Conservation (phyloP, 306 rosid species). For the Cucurbita ficifolia region DNA sequence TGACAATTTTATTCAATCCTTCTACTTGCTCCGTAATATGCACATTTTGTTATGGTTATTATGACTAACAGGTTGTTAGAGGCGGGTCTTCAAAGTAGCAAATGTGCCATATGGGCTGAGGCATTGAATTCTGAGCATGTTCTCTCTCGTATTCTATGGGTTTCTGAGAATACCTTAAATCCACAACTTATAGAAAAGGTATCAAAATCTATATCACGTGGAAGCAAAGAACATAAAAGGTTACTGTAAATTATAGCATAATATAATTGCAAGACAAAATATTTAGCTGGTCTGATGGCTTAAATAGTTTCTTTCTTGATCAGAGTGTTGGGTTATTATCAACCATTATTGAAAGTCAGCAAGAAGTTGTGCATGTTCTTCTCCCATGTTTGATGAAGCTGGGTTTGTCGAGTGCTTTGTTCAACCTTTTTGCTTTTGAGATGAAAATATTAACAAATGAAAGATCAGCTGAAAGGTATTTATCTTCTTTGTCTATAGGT, state of each 20-base stretch:
- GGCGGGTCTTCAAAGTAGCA: constrained; percentile 51
- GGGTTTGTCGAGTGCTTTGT: constrained; percentile 58
- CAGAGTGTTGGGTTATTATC: constrained; percentile 65
- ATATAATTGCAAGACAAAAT: not conserved
- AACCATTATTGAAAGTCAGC: constrained; percentile 56
- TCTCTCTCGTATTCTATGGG: constrained; percentile 58
- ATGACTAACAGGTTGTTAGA: constrained; percentile 41
- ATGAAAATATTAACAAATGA: constrained; percentile 36
- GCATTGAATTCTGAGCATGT: constrained; percentile 51
- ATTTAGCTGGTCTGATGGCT: constrained; percentile 2
- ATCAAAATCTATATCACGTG: constrained; percentile 1
- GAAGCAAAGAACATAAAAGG: not conserved
- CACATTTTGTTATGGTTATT: not conserved
- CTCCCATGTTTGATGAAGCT: constrained; percentile 57
- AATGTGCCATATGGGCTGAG: constrained; percentile 43
- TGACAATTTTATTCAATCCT: not conserved
- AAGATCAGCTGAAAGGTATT: constrained; percentile 63
- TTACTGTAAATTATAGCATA: not conserved
- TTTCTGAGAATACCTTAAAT: constrained; percentile 70
- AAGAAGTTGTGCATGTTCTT: constrained; percentile 38
- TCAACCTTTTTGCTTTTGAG: constrained; percentile 58
- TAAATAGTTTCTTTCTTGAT: constrained; percentile 16
- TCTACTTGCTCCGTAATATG: not conserved
- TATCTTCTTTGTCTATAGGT: not conserved
- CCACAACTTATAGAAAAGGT: constrained; percentile 85